These are phyloP conservation scores for Leishmania arabica DNA, from an alignment of 208 protist species.

Conservation along the genomic window DNA sequence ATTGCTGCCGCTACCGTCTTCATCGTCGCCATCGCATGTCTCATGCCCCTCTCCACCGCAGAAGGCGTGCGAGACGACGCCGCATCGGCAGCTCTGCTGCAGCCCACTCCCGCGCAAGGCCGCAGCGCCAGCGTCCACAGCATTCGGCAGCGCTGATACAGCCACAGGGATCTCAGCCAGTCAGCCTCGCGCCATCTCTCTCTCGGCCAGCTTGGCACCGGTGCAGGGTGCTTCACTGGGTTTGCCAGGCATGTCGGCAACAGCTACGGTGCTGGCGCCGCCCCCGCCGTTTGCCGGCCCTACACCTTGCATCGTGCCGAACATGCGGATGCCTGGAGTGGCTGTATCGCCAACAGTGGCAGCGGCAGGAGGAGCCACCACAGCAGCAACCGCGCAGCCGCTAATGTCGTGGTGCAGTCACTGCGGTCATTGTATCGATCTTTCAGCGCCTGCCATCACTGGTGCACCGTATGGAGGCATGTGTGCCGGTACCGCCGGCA, in stretches of 20 bases:
- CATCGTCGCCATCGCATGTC: neutral
- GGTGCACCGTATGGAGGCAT: neutral
- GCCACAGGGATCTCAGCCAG: neutral
- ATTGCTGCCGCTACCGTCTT: neutral
- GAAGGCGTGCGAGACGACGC: neutral
- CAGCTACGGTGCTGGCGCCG: neutral
- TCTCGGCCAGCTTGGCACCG: neutral
- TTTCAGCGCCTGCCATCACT: neutral
- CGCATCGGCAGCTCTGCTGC: neutral
- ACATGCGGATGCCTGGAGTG: neutral
- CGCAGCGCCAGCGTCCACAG: neutral
- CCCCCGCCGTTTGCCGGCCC: neutral
- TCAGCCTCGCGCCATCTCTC: neutral
- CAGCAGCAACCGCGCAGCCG: neutral
- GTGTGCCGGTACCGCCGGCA: neutral
- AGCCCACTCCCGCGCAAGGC: neutral
- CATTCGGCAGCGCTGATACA: neutral
- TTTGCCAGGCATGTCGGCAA: neutral
- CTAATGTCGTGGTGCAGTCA: neutral
- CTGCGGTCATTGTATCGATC: constrained; percentile 5
- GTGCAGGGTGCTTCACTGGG: neutral
- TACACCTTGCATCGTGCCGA: neutral
- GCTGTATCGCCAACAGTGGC: neutral
- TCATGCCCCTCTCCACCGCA: neutral
- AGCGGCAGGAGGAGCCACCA: neutral